Percentiles rank a stretch among this genome's conserved stretches.
Conservation (phyloP, 2,329 filamentous ascomycete genomes). For the Aspergillus flavus region DNA sequence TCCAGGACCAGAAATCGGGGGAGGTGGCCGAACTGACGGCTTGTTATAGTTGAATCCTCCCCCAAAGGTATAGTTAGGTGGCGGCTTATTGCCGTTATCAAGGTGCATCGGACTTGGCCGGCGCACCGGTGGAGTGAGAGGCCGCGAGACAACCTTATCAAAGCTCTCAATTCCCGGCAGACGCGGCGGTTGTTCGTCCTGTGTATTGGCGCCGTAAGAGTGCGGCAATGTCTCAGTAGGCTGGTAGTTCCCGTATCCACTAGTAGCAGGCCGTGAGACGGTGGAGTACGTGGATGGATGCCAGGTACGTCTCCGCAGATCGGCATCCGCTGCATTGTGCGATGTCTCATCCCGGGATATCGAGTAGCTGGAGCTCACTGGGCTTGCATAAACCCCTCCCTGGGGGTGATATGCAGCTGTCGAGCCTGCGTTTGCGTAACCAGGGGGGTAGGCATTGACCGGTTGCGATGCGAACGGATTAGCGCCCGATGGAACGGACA, state of each 20-base stretch:
- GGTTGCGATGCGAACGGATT: conserved; percentile 74
- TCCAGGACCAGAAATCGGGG: conserved; percentile 47
- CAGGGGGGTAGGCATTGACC: conserved; percentile 57
- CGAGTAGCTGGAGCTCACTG: conserved; percentile 65
- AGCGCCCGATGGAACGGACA: conserved; percentile 77
- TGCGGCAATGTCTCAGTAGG: conserved; percentile 66
- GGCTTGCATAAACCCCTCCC: conserved; percentile 67
- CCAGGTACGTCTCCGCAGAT: conserved; percentile 85
- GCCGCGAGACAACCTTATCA: conserved; percentile 65
- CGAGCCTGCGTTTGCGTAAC: conserved; percentile 58
- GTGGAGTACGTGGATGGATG: conserved; percentile 72
- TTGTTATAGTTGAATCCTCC: conserved; percentile 39
- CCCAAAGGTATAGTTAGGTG: conserved; percentile 32
- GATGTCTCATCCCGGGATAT: conserved; percentile 36
- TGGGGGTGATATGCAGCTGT: conserved; percentile 59
- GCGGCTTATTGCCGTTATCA: conserved; percentile 55
- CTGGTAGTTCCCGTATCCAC: conserved; percentile 74
- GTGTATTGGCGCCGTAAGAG: conserved; percentile 56
- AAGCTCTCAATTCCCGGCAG: conserved; percentile 93
- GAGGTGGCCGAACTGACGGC: conserved; percentile 39
- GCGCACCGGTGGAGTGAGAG: conserved; percentile 64
- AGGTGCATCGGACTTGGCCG: conserved; percentile 76
- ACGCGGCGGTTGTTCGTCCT: conserved; percentile 62
- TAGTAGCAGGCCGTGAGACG: conserved; percentile 67
- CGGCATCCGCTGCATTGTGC: conserved; percentile 63